Evolutionary conservation across 2,329 filamentous ascomycete genomes (phyloP), one percentile per base, ranked within the genome.

Genomic region (Zymoseptoria brevis): DNA sequence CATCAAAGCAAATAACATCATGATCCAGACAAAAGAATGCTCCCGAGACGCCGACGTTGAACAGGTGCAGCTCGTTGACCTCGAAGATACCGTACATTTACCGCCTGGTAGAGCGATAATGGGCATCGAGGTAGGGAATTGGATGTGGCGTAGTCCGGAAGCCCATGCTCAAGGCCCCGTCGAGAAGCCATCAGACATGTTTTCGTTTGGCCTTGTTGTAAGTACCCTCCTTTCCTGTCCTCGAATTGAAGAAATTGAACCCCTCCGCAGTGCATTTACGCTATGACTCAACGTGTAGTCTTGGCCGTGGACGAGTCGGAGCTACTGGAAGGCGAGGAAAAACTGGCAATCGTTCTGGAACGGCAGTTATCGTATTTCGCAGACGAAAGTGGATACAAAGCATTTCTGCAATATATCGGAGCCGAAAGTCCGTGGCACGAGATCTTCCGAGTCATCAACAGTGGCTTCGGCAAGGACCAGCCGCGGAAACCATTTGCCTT

Each of bases 291-390:
- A 63, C 69, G 56, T 11, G 62, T 68, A 50, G 63, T 68, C 60
- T 76, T 79, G 61, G 72, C 73, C 53, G 71, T 75, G 56, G 68
- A 74, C 41, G 51, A 66, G 72, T 41, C 68, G 73, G 64, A 59
- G 73, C 65, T 57, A 69, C 63, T 61, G 73, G 66, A 61, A 71
- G 66, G 64, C 35, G 54, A 70, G 29, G 74, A 76, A 50, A 69
- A 69, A n/a, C 68, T 76, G 52, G 72, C 71, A 50, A 68, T 75
- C 62, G 74, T 80, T 41, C 66, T 80, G 48, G 73, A 76, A 61
- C 74, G 75, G 21, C 78, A 80, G 62, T 72, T 80, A 13, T 81
- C 77, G 2, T 77, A 76, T 63, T 80, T 80, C 66, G 74, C 73
- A 50, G 74, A 80, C 61, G 68, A 70, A 67, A 67, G 77, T 4